Conservation (phyloP, 1,284 basidiomycete species). For the Cryptococcus floricola region DNA sequence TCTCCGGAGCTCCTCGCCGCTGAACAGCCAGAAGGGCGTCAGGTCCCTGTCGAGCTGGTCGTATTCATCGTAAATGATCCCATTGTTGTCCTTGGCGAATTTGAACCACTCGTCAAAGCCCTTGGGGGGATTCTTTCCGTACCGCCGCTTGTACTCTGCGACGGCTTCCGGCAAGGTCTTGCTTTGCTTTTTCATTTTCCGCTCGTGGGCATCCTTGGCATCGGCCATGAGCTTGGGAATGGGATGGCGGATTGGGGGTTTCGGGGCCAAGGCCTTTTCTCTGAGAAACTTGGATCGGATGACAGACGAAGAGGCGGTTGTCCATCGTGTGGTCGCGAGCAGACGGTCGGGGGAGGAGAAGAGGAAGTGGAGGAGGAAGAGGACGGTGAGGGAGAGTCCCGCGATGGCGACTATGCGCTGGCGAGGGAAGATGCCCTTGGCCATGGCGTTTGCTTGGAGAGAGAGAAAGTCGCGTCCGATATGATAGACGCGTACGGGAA, state of each 20-base stretch:
- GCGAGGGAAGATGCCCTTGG: constrained; percentile 27
- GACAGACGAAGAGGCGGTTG: constrained; percentile 44
- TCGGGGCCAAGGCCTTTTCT: constrained; percentile 36
- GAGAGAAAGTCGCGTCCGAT: background rate
- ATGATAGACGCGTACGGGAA: background rate
- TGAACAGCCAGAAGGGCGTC: constrained; percentile 70
- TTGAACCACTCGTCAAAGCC: constrained; percentile 87
- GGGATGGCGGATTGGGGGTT: constrained; percentile 60
- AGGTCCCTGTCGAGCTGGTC: constrained; percentile 76
- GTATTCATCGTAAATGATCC: constrained; percentile 85
- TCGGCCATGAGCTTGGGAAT: constrained; percentile 76
- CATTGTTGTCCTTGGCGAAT: constrained; percentile 68
- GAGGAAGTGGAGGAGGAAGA: constrained; percentile 37
- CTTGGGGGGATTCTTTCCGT: constrained; percentile 71
- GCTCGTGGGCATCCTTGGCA: constrained; percentile 64
- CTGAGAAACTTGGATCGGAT: constrained; percentile 47
- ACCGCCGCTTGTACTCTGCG: constrained; percentile 70
- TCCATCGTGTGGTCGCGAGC: constrained; percentile 41
- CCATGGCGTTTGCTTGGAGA: constrained; percentile 2
- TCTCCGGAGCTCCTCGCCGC: constrained; percentile 66
- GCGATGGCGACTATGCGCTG: constrained; percentile 24
- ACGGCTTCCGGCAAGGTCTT: constrained; percentile 69
- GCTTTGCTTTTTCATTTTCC: constrained; percentile 69
- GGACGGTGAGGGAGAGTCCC: constrained; percentile 21
- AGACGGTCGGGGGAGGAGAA: constrained; percentile 28